Evolutionary conservation across 805 yeast genomes (phyloP), one percentile per base, ranked within the genome.

Genomic region (Maudiozyma serrabonitensis): DNA sequence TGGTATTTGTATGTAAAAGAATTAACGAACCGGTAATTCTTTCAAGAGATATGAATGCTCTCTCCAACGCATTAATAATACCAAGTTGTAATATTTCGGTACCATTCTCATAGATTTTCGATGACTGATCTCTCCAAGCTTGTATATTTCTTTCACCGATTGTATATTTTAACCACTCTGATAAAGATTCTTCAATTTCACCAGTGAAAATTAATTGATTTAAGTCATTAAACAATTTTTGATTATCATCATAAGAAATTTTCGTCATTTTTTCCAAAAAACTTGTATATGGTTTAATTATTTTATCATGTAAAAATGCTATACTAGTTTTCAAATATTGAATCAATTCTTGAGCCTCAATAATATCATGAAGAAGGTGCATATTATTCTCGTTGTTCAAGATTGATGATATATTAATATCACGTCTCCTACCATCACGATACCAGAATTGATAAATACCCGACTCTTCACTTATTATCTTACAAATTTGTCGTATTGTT

Each of bases 101-200:
- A 0, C 75, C 64, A 43, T 67, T 67, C 41, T 81, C 83, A 57
- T 76, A 82, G 13, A 75, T 69, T 6, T 32, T 34, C 6, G 15
- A 12, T 2, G 21, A 21, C 4, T 39, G 13, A 26, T 21, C 18
- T 32, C 67, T 65, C 76, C 87, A 76, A 54, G 78, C 70, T 52
- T 75, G 78, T 18, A 78, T 61, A 28, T 86, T 86, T 52, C 84
- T 69, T 52, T 82, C 88, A 0, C 87, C 89, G 34, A 84, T 67
- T 45, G 80, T 78, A 55, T 82, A 81, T 21, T 77, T 72, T 58
- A 85, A 67, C 80, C 81, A 84, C 49, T 78, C 80, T 51, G 72
- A 74, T 1, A 79, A 66, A 0, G 70, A 63, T 13, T 68, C 70
- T 1, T 79, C 72, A 50, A 81, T 69, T 46, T 76, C 67, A 1